Conservation (phyloP, 495 filamentous ascomycete species). For the Lasiosphaeria ovina region DNA sequence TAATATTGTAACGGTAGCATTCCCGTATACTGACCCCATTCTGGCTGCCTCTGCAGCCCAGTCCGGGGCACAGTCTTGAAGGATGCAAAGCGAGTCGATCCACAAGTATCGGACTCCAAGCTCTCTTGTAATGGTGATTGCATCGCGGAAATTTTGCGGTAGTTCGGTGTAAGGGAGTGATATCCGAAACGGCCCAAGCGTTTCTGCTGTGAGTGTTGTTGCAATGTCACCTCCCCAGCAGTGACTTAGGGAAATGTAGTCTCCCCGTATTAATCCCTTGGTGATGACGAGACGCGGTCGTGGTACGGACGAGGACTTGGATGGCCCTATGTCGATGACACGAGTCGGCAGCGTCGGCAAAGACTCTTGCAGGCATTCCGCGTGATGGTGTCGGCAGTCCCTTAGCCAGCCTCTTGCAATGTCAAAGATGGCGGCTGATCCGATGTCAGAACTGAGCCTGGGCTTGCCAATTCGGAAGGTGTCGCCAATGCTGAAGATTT, state of each 20-base stretch:
- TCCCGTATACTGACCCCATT: conserved; percentile 7
- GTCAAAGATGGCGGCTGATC: not conserved
- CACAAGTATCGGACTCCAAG: conserved; percentile 11
- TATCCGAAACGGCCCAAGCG: not conserved
- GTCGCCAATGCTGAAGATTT: not conserved
- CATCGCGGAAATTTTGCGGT: conserved; percentile 4
- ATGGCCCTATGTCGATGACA: conserved; percentile 6
- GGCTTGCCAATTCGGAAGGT: not conserved
- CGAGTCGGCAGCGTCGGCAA: conserved; percentile 7
- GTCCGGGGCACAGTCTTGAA: conserved; percentile 4
- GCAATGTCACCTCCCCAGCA: conserved; percentile 10
- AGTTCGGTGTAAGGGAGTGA: not conserved
- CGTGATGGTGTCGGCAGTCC: not conserved
- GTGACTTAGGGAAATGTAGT: conserved; percentile 13
- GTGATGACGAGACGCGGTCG: not conserved
- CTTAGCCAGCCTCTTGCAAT: conserved; percentile 8
- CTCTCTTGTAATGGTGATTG: conserved; percentile 6
- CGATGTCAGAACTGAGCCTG: not conserved
- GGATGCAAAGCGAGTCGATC: conserved; percentile 10
- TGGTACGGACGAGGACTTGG: not conserved
- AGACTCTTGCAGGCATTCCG: not conserved
- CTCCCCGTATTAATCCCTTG: not conserved
- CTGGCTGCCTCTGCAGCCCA: conserved; percentile 1
- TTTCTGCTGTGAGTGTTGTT: not conserved
- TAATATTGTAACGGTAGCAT: conserved; percentile 7